Evolutionary conservation across 768 basidiomycete genomes (phyloP).

Genomic region (Phlebiopsis flavidoalba): DNA sequence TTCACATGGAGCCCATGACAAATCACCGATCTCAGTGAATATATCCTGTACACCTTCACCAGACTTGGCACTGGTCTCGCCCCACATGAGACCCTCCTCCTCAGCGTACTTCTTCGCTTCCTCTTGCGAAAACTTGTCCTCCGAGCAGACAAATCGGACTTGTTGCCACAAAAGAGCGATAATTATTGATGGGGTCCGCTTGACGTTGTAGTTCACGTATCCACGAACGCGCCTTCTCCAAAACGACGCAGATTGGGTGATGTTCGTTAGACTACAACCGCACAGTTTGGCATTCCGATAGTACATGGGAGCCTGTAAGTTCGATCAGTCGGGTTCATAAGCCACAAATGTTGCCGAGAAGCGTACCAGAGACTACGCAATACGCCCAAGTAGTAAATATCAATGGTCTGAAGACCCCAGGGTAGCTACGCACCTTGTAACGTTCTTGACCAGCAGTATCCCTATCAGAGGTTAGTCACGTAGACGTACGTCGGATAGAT

Average conservation of each 20-base stretch:
- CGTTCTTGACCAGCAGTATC: slow-evolving; percentile 96
- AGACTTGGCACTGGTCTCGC: slow-evolving; percentile 86
- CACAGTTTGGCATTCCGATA: slow-evolving; percentile 93
- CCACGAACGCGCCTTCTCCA: slow-evolving; percentile 96
- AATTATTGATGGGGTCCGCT: slow-evolving; percentile 93
- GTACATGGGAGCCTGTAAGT: slow-evolving; percentile 85
- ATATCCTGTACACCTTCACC: slow-evolving; percentile 84
- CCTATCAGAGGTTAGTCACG: slow-evolving; percentile 37
- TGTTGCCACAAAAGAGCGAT: slow-evolving; percentile 97
- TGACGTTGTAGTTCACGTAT: slow-evolving; percentile 95
- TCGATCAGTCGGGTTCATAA: background rate
- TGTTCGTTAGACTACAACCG: slow-evolving; percentile 95
- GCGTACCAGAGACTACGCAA: slow-evolving; percentile 42
- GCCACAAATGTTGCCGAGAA: background rate
- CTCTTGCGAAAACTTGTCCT: slow-evolving; percentile 81
- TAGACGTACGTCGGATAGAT: slow-evolving; percentile 6
- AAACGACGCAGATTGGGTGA: slow-evolving; percentile 86
- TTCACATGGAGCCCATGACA: background rate
- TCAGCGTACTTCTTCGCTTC: slow-evolving; percentile 91
- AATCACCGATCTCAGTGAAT: slow-evolving; percentile 75
- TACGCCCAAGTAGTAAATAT: slow-evolving; percentile 5
- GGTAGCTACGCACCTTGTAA: slow-evolving; percentile 56
- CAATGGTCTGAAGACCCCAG: slow-evolving; percentile 9
- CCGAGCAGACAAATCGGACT: slow-evolving; percentile 79
- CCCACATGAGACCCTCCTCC: slow-evolving; percentile 91